Evolutionary conservation across 164 flowering plant species (phyloP).

Genomic region (Tetracentron sinense): DNA sequence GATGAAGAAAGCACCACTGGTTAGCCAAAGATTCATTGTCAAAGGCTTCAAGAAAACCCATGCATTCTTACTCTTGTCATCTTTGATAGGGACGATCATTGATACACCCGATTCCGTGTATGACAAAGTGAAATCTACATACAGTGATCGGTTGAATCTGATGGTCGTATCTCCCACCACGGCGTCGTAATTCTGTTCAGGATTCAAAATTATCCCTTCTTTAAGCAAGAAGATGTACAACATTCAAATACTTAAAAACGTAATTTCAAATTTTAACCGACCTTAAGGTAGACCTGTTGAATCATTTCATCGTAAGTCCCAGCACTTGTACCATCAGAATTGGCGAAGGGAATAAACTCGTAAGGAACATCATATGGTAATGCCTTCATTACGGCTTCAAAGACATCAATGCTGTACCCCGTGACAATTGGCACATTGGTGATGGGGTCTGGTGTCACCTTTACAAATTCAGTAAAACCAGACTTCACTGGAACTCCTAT

Average conservation of each 20-base stretch:
- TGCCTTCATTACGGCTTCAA: constrained; percentile 12
- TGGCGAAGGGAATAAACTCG: constrained; percentile 25
- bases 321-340: constrained; percentile 9
- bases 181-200: constrained; percentile 32
- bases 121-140: constrained; percentile 45
- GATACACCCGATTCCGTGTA: constrained; percentile 43
- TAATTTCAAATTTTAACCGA: not conserved
- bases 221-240: not conserved
- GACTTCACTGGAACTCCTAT: constrained; percentile 35
- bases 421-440: constrained; percentile 7
- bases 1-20: constrained; percentile 28
- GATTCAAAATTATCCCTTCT: not conserved
- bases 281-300: constrained; percentile 35
- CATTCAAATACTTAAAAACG: not conserved
- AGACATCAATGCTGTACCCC: constrained; percentile 28
- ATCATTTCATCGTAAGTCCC: constrained; percentile 26
- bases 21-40: constrained; percentile 37
- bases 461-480: constrained; percentile 22
- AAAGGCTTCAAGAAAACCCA: constrained; percentile 46
- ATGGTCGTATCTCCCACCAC: constrained; percentile 49
- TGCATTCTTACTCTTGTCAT: constrained; percentile 17
- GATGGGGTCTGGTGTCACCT: constrained; percentile 10
- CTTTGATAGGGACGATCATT: constrained; percentile 36
- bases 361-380: constrained; percentile 23
- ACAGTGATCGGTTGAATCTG: constrained; percentile 32